Percentiles rank a stretch among this genome's conserved stretches.
phyloP scores from a whole-genome alignment of 257 asterid species.

The Solanum dulcamara region DNA sequence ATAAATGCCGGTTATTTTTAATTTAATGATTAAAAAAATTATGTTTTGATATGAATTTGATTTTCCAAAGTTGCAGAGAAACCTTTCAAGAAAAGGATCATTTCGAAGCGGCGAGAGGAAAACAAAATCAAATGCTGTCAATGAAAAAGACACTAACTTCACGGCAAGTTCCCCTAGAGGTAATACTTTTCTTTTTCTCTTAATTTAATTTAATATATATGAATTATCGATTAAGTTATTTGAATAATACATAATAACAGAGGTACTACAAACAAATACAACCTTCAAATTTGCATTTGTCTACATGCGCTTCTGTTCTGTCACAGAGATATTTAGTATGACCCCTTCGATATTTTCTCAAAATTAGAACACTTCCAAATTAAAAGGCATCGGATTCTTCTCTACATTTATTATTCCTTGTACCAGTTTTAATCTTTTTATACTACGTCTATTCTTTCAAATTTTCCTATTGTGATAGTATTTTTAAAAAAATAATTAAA shows the following conservation, averaged over 20 bases:
- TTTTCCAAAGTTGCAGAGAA: constrained; percentile 55
- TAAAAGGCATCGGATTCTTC: neutral
- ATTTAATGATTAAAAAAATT: too few species aligned
- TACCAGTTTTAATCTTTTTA: neutral
- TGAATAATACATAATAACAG: neutral
- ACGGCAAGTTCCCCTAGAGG: constrained; percentile 43
- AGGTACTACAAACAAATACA: neutral
- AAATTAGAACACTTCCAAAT: neutral
- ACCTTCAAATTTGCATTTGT: neutral
- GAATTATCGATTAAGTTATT: neutral
- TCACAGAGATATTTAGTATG: neutral
- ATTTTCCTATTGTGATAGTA: too few species aligned
- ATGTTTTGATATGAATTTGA: neutral
- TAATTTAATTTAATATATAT: neutral
- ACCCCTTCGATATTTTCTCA: neutral
- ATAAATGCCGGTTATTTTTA: too few species aligned
- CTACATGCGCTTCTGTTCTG: neutral
- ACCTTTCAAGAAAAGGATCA: constrained; percentile 66
- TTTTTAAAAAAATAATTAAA: too few species aligned
- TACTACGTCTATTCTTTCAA: neutral
- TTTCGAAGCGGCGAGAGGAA: constrained; percentile 36
- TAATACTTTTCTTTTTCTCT: neutral
- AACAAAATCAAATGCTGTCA: constrained; percentile 3
- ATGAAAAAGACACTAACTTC: constrained; percentile 25
- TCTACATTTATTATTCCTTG: neutral